Evolutionary conservation across 495 filamentous ascomycete species (phyloP), one percentile per base, ranked within the genome.

Genomic region (Aspergillus wentii): DNA sequence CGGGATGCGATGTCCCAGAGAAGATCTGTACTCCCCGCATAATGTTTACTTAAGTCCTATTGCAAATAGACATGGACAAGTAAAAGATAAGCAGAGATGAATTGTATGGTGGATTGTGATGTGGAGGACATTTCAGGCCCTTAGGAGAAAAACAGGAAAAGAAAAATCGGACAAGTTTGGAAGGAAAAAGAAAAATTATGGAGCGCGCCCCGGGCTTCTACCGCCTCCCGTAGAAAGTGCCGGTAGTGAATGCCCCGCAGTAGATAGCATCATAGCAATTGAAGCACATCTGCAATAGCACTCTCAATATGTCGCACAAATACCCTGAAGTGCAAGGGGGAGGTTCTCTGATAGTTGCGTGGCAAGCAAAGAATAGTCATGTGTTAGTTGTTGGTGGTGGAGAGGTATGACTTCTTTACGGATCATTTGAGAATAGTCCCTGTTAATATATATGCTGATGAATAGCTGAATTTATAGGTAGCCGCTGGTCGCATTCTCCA

Each of bases 401-500:
- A 56, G 89, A 96, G 72, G 91, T 94, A 62, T 48, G 67, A 34
- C 20, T 41, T 38, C 18, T 36, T n/a, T n/a, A n/a, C n/a, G n/a
- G n/a, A n/a, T n/a, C n/a, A n/a, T n/a, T n/a, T 30, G 27, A 31
- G 8, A 7, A 29, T 16, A 14, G 8, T 36, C 4, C 20, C 1
- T 16, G 18, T 10, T n/a, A 29, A 43, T 28, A 31, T 40, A 43
- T 35, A 40, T 44, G n/a, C n/a, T n/a, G n/a, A n/a, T n/a, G n/a
- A n/a, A n/a, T n/a, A n/a, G n/a, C n/a, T n/a, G n/a, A n/a, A n/a
- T n/a, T 7, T 34, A 17, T 49, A 96, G 91, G 92, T 98, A 43
- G 92, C 92, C 30, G 92, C 92, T 21, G 89, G 90, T 35, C 88
- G 92, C 33, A 95, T 97, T 41, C 70, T 95, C 23, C 81, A 91